Evolutionary conservation across 768 basidiomycete genomes (phyloP).

Genomic region (Tremella fuciformis): DNA sequence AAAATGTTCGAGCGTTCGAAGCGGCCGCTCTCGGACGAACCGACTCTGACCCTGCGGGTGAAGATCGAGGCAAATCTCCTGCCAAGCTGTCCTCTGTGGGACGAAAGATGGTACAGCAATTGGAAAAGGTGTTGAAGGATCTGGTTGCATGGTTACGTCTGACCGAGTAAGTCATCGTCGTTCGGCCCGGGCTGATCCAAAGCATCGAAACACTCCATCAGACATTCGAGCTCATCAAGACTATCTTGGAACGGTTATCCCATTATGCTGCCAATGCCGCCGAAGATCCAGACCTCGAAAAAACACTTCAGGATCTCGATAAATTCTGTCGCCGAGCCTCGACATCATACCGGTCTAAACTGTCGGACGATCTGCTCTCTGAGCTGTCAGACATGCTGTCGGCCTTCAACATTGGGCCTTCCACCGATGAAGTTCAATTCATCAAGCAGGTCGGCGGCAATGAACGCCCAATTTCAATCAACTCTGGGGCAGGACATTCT

Average conservation of each 20-base stretch:
- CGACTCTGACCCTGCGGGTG: constrained; percentile 14
- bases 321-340: constrained; percentile 43
- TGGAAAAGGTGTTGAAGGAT: constrained; percentile 75
- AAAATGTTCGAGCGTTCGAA: constrained; percentile 76
- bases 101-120: constrained; percentile 69
- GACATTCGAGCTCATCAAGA: constrained; percentile 76
- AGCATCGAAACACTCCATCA: constrained; percentile 75
- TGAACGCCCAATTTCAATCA: neutral
- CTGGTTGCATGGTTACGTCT: constrained; percentile 83
- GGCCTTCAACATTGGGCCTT: constrained; percentile 56
- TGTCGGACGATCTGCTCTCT: constrained; percentile 57
- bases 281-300: constrained; percentile 46
- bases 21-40: constrained; percentile 57
- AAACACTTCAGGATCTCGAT: constrained; percentile 64
- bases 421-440: constrained; percentile 63
- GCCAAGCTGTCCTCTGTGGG: constrained; percentile 62
- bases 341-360: constrained; percentile 40
- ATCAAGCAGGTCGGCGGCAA: constrained; percentile 40
- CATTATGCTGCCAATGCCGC: constrained; percentile 57
- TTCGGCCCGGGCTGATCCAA: constrained; percentile 2
- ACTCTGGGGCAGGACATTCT: neutral
- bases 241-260: constrained; percentile 72
- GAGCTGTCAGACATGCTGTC: constrained; percentile 67
- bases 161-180: constrained; percentile 66
- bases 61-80: constrained; percentile 44